These are phyloP conservation scores for Gastrolobium bilobum DNA, from an alignment of 306 rosid species.

Conservation along the genomic window DNA sequence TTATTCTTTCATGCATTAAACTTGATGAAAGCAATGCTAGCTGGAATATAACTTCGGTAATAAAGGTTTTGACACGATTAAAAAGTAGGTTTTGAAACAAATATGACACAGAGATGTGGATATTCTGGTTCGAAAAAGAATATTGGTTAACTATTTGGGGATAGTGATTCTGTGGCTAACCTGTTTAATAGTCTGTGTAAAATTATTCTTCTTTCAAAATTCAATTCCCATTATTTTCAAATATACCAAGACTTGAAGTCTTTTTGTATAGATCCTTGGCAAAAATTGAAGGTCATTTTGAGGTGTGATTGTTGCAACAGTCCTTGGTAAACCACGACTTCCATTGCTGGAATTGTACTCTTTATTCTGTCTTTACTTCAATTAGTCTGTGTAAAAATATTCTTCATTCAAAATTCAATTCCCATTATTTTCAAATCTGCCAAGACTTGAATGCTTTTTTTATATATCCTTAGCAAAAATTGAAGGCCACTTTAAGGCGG, in stretches of 20 bases:
- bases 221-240: no score
- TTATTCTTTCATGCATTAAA: no score
- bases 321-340: conserved; percentile 43
- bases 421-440: background rate
- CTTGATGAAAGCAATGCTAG: no score
- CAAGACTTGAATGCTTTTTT: conserved; percentile 39
- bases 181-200: conserved; percentile 22
- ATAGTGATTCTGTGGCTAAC: conserved; percentile 45
- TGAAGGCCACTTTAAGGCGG: conserved; percentile 48
- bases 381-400: conserved; percentile 48
- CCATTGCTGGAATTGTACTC: conserved; percentile 36
- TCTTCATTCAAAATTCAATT: background rate
- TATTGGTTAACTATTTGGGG: conserved; percentile 44
- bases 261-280: no score
- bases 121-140: conserved; percentile 30
- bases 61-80: no score
- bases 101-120: conserved; percentile 46
- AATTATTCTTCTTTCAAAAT: no score
- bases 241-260: no score
- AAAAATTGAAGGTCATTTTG: no score
- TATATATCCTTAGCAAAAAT: conserved; percentile 29
- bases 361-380: no score
- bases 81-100: background rate
- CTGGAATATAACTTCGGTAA: no score
- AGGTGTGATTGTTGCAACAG: conserved; percentile 39